A percentile compares a stretch with the other conserved stretches of the same genome.
Evolutionary conservation across 208 protist species (phyloP).

Genomic region (Leishmania guyanensis): DNA sequence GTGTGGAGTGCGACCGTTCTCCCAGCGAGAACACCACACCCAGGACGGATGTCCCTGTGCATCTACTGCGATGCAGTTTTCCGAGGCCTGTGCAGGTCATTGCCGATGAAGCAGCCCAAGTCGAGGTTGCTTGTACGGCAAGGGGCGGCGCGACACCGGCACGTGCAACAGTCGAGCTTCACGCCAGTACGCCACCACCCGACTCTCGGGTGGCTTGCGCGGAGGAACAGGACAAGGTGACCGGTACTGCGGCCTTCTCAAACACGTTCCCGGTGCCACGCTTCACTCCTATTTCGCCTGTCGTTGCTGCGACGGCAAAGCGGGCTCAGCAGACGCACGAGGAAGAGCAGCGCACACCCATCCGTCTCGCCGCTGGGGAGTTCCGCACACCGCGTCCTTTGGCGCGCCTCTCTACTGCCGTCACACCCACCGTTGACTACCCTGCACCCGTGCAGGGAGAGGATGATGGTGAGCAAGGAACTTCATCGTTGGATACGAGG

Average conservation of each 20-base stretch:
- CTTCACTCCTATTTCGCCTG: constrained; percentile 19
- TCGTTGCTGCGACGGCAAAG: neutral
- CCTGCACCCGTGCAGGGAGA: neutral
- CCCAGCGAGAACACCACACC: neutral
- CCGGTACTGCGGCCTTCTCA: constrained; percentile 18
- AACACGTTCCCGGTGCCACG: constrained; percentile 34
- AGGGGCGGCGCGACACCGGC: neutral
- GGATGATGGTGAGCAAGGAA: neutral
- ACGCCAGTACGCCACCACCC: neutral
- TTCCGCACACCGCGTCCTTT: constrained; percentile 44
- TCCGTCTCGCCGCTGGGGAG: constrained; percentile 23
- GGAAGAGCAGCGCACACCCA: constrained; percentile 17
- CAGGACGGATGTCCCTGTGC: neutral
- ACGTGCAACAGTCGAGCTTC: neutral
- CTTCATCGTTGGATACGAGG: neutral
- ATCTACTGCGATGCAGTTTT: neutral
- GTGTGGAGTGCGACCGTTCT: neutral
- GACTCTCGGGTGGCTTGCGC: neutral
- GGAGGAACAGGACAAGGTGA: neutral
- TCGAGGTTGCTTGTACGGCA: neutral
- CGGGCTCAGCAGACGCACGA: neutral
- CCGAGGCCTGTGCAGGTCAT: neutral
- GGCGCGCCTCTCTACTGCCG: constrained; percentile 13
- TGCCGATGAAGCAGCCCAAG: neutral
- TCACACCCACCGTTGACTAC: constrained; percentile 3